Base-by-base conservation (phyloP, 805 yeast genomes). In the Jamesozyma lodderae region DNA sequence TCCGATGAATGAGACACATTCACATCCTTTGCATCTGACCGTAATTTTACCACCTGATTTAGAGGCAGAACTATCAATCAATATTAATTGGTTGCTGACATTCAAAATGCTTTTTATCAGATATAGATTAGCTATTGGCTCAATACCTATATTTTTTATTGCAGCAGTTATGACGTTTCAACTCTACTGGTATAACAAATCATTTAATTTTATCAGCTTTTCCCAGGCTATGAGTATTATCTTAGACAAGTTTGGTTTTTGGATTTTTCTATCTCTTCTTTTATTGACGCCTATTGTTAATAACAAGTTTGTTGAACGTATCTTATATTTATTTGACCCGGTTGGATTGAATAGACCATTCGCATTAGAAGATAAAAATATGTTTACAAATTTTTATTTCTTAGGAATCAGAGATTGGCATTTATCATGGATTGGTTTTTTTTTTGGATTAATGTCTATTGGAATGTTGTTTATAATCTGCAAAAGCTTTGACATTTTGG, bases 111-210 rank as follows among this genome's bases (percentile, higher is more conserved):
- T 88, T 33, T 79, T 83, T 4, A 65, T 87, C 47, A 68, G 94
- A 40, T 90, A 82, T 58, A 69, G 98, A 51, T 68, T 90, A 11
- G 75, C 83, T 1, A 63, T 81, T 29, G 79, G 83, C 4, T 70
- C 87, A 1, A 69, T 82, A 38, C 87, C 94, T 3, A 65, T 80
- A 1, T 73, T 76, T 28, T 63, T 82, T 14, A 68, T 79, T 1
- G 59, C 75, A 0, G 40, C 75, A 14, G 70, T 73, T 0, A 46
- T 81, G 32, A 49, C 72, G 2, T 49, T 75, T 16, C 96, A 88
- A 55, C 63, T 81, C 36, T 49, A 49, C 25, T 47, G 51, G 15
- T 79, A 68, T 50, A 53, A 64, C 37, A 43, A 59, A 24, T 58
- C 60, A 17, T 63, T 58, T 2, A 41, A 46, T 0, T 75, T 68